These are phyloP conservation scores for Petunia axillaris DNA, from an alignment of 257 asterid species.

Conservation along the genomic window DNA sequence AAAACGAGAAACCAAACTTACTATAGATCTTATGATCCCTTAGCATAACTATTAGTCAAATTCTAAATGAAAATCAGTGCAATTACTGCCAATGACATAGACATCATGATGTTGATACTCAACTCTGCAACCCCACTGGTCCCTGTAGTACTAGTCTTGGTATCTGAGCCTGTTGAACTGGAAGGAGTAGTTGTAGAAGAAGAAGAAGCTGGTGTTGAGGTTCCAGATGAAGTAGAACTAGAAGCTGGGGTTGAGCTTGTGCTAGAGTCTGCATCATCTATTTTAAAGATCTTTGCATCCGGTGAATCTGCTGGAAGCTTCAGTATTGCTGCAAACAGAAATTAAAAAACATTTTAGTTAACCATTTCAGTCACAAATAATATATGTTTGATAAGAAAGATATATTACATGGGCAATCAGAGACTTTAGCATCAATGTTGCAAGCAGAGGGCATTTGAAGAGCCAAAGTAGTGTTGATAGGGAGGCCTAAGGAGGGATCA, in stretches of 20 bases:
- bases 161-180: conserved; percentile 38
- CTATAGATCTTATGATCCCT: not conserved
- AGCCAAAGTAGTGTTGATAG: conserved; percentile 68
- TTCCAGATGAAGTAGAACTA: conserved; percentile 23
- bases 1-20: not conserved
- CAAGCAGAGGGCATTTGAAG: conserved; percentile 66
- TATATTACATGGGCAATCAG: conserved; percentile 62
- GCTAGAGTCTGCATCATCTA: conserved; percentile 46
- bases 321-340: conserved; percentile 48
- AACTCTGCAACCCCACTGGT: conserved; percentile 34
- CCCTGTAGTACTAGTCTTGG: conserved; percentile 36
- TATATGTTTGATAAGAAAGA: not conserved
- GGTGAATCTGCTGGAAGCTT: conserved; percentile 64
- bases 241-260: conserved; percentile 40
- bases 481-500: conserved; percentile 64
- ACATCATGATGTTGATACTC: conserved; percentile 22
- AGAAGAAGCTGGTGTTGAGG: conserved; percentile 41
- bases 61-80: conserved; percentile 33
- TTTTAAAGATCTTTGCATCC: conserved; percentile 65
- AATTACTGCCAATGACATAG: conserved; percentile 31
- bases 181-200: conserved; percentile 32
- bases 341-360: not conserved
- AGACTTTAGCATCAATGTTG: conserved; percentile 62
- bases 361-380: too few species aligned
- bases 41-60: not conserved